phyloP scores from a whole-genome alignment of 2,329 filamentous ascomycete species.

The Chaetomium sp. region DNA sequence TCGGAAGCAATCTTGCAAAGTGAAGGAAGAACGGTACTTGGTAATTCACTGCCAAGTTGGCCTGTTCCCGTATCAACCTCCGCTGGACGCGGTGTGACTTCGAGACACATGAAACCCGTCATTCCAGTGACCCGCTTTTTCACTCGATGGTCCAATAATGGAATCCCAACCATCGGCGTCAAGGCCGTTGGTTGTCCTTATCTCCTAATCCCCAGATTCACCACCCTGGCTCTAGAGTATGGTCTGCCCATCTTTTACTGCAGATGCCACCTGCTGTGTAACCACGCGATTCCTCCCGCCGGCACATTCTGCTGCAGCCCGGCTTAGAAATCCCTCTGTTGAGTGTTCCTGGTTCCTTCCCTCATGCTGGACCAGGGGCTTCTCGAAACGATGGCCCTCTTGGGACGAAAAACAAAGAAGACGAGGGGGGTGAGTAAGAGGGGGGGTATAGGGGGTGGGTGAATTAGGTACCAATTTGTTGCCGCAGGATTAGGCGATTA shows the following conservation, averaged over 20 bases:
- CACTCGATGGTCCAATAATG: not conserved
- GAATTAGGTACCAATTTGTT: not conserved
- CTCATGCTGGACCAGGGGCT: not conserved
- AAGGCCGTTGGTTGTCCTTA: not conserved
- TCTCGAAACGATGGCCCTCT: not conserved
- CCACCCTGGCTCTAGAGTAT: no score
- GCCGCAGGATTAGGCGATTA: not conserved
- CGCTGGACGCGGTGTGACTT: no score
- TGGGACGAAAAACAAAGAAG: not conserved
- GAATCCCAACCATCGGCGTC: not conserved
- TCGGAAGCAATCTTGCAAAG: no score
- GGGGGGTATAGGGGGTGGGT: not conserved
- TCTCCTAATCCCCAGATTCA: not conserved
- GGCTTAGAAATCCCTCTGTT: not conserved
- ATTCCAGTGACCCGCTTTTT: not conserved
- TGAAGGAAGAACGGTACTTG: no score
- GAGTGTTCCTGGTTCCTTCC: not conserved
- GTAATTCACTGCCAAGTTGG: not conserved
- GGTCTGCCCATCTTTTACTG: no score
- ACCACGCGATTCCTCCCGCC: not conserved
- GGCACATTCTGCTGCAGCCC: not conserved
- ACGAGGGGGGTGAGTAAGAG: not conserved
- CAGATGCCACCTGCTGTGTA: not conserved
- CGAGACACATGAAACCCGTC: not conserved
- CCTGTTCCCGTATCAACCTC: not conserved